Evolutionary conservation across 345 rosid genomes (phyloP).

Genomic region (Rhodamnia argentea): DNA sequence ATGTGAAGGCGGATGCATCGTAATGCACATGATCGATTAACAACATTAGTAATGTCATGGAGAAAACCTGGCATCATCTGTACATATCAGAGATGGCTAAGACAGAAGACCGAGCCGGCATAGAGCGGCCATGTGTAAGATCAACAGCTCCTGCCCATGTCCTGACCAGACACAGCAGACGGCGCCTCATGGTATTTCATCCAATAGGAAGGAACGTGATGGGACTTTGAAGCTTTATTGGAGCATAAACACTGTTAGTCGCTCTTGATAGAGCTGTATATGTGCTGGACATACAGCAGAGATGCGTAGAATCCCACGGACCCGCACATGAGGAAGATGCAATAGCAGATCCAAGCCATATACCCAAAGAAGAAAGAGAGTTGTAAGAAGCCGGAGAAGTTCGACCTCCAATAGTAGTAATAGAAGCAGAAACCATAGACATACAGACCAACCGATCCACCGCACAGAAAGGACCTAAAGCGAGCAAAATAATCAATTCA

Average conservation of each 20-base stretch:
- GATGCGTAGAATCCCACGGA: conserved; percentile 64
- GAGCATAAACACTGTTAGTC: conserved; percentile 25
- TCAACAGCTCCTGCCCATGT: neutral
- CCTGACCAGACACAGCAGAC: neutral
- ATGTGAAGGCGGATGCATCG: no score
- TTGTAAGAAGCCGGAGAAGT: conserved; percentile 82
- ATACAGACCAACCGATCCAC: conserved; percentile 66
- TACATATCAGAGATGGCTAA: neutral
- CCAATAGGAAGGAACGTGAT: neutral
- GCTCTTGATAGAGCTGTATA: conserved; percentile 70
- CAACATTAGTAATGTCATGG: neutral
- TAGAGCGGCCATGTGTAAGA: no score
- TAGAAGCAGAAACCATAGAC: conserved; percentile 62
- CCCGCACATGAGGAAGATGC: conserved; percentile 79
- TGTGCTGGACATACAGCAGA: conserved; percentile 60
- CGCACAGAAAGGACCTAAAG: conserved; percentile 64
- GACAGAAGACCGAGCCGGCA: neutral
- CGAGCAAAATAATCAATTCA: neutral
- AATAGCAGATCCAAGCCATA: conserved; percentile 80
- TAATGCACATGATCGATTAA: neutral
- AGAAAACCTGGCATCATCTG: neutral
- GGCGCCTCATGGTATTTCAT: neutral
- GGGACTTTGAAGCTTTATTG: neutral
- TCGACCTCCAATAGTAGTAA: conserved; percentile 51
- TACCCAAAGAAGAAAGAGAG: conserved; percentile 81